Conservation (phyloP, 176 grass and related monocot genomes). For the Triticum timopheevii region DNA sequence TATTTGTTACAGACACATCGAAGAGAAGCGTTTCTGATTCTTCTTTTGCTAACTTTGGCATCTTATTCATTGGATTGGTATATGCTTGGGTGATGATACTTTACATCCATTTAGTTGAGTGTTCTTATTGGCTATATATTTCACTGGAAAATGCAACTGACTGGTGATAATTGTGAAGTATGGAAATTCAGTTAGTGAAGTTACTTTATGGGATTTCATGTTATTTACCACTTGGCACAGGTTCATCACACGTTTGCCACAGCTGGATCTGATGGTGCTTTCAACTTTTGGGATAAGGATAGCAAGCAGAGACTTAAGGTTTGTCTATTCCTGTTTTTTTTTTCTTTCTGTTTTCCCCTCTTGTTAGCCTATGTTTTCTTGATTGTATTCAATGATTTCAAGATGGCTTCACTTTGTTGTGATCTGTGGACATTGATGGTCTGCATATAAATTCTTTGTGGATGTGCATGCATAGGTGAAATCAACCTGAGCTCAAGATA, state of each 20-base stretch:
- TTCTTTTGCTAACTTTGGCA: background rate
- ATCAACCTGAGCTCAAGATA: background rate
- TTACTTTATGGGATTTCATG: slow-evolving; percentile 15
- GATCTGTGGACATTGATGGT: background rate
- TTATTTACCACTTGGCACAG: slow-evolving; percentile 35
- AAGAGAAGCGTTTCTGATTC: background rate
- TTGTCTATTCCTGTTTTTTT: background rate
- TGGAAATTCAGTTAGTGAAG: slow-evolving; percentile 11
- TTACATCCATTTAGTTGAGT: background rate
- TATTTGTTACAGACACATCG: background rate
- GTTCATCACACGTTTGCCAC: slow-evolving; percentile 89
- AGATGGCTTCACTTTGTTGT: background rate
- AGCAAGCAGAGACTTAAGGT: slow-evolving; percentile 93
- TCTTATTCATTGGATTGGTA: background rate
- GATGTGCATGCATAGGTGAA: background rate
- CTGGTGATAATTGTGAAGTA: background rate
- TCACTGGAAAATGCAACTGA: slow-evolving; percentile 29
- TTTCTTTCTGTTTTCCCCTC: background rate
- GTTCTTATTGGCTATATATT: slow-evolving; percentile 9
- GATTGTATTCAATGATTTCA: slow-evolving; percentile 10
- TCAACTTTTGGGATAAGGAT: slow-evolving; percentile 94
- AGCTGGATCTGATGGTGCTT: slow-evolving; percentile 83
- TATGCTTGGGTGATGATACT: slow-evolving; percentile 22
- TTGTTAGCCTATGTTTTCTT: background rate
- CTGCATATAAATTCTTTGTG: slow-evolving; percentile 9